Conservation (phyloP, 169 alveolate genomes). For the Plasmodium blacklocki region DNA sequence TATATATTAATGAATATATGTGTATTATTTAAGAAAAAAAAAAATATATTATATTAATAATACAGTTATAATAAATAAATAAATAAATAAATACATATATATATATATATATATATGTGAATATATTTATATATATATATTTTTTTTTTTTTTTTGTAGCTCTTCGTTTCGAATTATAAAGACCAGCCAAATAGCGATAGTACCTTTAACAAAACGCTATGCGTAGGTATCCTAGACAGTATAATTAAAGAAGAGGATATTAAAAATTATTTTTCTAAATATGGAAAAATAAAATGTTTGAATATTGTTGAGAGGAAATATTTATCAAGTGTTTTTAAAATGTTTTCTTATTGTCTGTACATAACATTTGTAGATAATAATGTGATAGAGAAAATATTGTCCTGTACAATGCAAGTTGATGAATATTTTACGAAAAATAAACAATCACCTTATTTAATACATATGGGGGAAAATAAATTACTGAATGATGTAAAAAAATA, state of each 20-base stretch:
- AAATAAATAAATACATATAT: too few relatives aligned
- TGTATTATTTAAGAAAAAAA: neutral
- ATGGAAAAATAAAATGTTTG: constrained; percentile 54
- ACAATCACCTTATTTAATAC: constrained; percentile 41
- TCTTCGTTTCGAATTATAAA: constrained; percentile 39
- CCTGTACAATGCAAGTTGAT: constrained; percentile 24
- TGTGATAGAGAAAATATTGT: constrained; percentile 37
- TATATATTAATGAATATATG: neutral
- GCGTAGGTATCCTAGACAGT: constrained; percentile 59
- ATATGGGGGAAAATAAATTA: constrained; percentile 39
- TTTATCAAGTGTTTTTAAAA: constrained; percentile 61
- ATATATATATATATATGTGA: neutral
- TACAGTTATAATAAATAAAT: neutral
- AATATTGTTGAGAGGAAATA: constrained; percentile 21
- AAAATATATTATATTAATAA: neutral
- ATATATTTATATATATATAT: neutral
- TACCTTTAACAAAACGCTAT: constrained; percentile 14
- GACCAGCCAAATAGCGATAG: constrained; percentile 1
- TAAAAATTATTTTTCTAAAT: constrained; percentile 37
- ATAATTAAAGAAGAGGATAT: constrained; percentile 38
- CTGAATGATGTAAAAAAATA: constrained; percentile 26
- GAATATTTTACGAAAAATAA: constrained; percentile 42
- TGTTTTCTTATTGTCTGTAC: constrained; percentile 55
- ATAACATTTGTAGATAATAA: constrained; percentile 32
- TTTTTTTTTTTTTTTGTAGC: constrained; percentile 8